These are phyloP conservation scores for Pyrrhoderma noxium DNA, from an alignment of 1,284 basidiomycete species.

Conservation along the genomic window DNA sequence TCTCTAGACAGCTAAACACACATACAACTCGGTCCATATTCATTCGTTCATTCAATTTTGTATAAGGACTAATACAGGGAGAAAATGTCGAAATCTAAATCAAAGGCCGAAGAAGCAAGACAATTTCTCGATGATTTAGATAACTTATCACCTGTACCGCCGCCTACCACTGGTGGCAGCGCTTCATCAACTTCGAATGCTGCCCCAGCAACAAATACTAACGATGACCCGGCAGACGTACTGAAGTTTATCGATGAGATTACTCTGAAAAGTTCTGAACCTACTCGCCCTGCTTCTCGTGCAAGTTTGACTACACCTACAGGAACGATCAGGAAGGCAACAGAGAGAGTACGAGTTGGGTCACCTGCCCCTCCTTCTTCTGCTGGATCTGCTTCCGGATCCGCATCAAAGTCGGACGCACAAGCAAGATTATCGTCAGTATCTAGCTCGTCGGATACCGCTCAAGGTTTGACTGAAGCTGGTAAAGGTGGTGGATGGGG, in stretches of 20 bases:
- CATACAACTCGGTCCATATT: too few relatives aligned
- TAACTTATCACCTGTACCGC: constrained; percentile 46
- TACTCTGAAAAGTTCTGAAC: constrained; percentile 80
- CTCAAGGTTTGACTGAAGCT: neutral
- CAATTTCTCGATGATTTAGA: constrained; percentile 89
- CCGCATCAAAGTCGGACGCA: constrained; percentile 23
- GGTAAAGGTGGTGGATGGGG: constrained; percentile 45
- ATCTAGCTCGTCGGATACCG: constrained; percentile 6
- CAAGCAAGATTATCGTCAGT: too few relatives aligned
- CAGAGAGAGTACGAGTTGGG: constrained; percentile 67
- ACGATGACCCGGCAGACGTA: constrained; percentile 66
- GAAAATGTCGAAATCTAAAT: constrained; percentile 39
- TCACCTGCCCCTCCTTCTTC: constrained; percentile 30
- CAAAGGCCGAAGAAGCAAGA: constrained; percentile 84
- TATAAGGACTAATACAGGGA: too few relatives aligned
- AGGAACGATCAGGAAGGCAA: constrained; percentile 67
- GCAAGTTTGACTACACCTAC: constrained; percentile 40
- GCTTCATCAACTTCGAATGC: constrained; percentile 14
- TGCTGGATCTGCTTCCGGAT: constrained; percentile 17
- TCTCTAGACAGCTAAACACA: too few relatives aligned
- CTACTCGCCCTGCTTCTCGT: constrained; percentile 56
- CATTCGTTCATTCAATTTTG: too few relatives aligned
- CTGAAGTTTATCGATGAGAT: constrained; percentile 93
- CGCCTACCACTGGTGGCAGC: neutral
- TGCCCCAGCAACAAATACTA: constrained; percentile 23